These are phyloP conservation scores for Trichoderma sp. DNA, from an alignment of 2,329 filamentous ascomycete genomes.

Conservation along the genomic window DNA sequence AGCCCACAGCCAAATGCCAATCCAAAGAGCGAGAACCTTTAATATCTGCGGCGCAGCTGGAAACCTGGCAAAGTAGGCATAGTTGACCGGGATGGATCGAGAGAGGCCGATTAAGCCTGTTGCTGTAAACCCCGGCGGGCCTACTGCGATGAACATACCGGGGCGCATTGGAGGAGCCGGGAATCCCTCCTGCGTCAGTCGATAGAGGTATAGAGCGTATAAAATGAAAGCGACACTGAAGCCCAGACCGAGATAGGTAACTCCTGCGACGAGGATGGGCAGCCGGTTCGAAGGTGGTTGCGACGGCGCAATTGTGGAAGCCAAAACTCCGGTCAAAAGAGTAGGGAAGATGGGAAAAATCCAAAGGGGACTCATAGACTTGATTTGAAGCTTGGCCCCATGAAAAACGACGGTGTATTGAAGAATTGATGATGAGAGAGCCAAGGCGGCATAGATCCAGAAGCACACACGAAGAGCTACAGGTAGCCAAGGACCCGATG, in stretches of 20 bases:
- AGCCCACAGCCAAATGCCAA: not conserved
- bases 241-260: not conserved
- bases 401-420: not conserved
- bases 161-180: not conserved
- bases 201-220: not conserved
- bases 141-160: not conserved
- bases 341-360: not conserved
- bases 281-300: not conserved
- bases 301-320: not conserved
- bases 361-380: conserved; percentile 3
- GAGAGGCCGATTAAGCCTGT: not conserved
- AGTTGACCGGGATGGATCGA: not conserved
- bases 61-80: not conserved
- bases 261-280: not conserved
- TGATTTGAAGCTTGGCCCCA: not conserved
- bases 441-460: conserved; percentile 1
- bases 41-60: not conserved
- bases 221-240: not conserved
- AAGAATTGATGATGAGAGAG: not conserved
- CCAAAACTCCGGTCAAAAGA: not conserved
- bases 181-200: not conserved
- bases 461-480: not conserved
- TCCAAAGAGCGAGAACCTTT: not conserved
- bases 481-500: not conserved
- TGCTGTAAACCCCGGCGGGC: not conserved